Percentiles rank a stretch among this genome's conserved stretches.
Evolutionary conservation across 768 basidiomycete genomes (phyloP).

Genomic region (Trametes elegans): DNA sequence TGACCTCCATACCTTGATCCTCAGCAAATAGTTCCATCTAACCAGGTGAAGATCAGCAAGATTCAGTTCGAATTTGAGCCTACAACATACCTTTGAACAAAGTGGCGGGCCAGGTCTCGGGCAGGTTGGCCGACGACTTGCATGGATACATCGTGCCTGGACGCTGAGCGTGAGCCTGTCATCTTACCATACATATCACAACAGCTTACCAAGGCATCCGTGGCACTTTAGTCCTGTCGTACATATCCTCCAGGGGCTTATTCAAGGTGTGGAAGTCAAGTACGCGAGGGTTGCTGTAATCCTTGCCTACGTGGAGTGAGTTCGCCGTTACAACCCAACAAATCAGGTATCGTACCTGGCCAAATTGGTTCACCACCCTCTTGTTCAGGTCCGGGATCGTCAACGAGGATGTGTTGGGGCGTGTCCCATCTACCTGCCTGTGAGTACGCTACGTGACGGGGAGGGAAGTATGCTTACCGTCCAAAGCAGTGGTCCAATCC

Average conservation of each 20-base stretch:
- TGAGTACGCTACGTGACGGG: not conserved
- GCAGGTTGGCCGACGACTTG: constrained; percentile 97
- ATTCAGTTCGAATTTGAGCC: not conserved
- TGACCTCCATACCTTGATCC: constrained; percentile 69
- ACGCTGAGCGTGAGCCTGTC: not conserved
- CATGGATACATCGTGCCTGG: constrained; percentile 94
- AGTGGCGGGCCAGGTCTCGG: constrained; percentile 91
- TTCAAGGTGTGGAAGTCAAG: constrained; percentile 81
- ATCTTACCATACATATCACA: not conserved
- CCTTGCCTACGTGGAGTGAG: constrained; percentile 62
- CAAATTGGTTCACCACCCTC: constrained; percentile 71
- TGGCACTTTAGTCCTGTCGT: constrained; percentile 84
- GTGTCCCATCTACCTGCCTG: constrained; percentile 79
- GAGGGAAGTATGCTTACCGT: constrained; percentile 40
- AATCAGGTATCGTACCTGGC: constrained; percentile 57
- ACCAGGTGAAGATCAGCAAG: not conserved
- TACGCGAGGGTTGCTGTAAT: constrained; percentile 89
- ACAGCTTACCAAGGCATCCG: constrained; percentile 92
- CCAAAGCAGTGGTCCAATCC: constrained; percentile 95
- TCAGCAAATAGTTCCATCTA: constrained; percentile 92
- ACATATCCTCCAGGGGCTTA: constrained; percentile 94
- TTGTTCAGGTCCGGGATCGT: constrained; percentile 67
- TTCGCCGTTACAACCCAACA: not conserved
- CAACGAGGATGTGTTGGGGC: constrained; percentile 85
- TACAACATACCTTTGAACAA: constrained; percentile 72